Evolutionary conservation across 2,329 filamentous ascomycete species (phyloP).

Genomic region (Pseudonectria buxi): DNA sequence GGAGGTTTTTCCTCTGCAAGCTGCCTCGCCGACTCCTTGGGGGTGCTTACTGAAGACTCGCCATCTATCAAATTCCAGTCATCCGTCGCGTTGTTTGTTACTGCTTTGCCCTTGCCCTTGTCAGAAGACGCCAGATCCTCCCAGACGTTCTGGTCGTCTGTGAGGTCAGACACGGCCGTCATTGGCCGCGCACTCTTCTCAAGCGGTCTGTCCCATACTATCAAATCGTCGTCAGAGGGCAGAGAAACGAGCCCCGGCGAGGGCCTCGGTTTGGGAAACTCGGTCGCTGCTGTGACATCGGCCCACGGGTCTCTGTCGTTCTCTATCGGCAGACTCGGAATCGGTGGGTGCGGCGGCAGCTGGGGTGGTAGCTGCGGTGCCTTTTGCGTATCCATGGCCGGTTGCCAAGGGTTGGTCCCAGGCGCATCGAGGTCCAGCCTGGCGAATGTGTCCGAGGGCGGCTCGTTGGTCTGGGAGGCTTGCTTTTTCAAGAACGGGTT

Average conservation of each 20-base stretch:
- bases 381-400: constrained; percentile 16
- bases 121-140: constrained; percentile 36
- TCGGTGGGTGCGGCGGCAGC: constrained; percentile 4
- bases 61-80: constrained; percentile 48
- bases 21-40: constrained; percentile 5
- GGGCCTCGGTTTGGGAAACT: constrained; percentile 14
- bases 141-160: constrained; percentile 43
- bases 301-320: constrained; percentile 24
- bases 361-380: constrained; percentile 7
- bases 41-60: constrained; percentile 23
- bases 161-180: constrained; percentile 27
- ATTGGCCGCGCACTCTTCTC: constrained; percentile 12
- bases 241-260: constrained; percentile 31
- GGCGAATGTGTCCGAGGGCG: constrained; percentile 33
- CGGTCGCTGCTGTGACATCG: constrained; percentile 24
- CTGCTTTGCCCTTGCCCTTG: constrained; percentile 38
- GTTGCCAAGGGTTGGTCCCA: constrained; percentile 31
- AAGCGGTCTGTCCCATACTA: background rate
- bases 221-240: constrained; percentile 33
- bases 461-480: constrained; percentile 21
- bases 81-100: constrained; percentile 23
- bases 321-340: constrained; percentile 17
- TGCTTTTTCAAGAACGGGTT: constrained; percentile 50
- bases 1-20: constrained; percentile 23
- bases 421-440: constrained; percentile 36